These are phyloP conservation scores for Penicillium nordicum DNA, from an alignment of 2,329 filamentous ascomycete genomes.

Conservation along the genomic window DNA sequence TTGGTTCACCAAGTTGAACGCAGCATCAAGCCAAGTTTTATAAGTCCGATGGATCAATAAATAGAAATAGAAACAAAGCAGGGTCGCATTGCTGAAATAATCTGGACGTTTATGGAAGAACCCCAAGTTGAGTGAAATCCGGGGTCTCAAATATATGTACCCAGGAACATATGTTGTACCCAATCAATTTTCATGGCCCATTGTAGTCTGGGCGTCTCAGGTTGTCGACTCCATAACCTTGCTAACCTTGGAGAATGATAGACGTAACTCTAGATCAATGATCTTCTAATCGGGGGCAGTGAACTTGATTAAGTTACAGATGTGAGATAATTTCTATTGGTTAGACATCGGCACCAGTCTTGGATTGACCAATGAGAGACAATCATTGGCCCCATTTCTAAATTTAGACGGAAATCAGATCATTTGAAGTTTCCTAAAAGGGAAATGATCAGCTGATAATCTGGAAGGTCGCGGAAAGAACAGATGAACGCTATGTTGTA, in stretches of 20 bases:
- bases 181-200: neutral
- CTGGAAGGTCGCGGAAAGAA: neutral
- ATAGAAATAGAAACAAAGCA: no score
- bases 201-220: neutral
- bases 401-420: slow-evolving; percentile 1
- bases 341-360: neutral
- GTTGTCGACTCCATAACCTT: neutral
- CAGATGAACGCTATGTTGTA: neutral
- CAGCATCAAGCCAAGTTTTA: neutral
- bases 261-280: neutral
- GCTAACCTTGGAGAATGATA: neutral
- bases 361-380: neutral
- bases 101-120: neutral
- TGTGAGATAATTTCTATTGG: neutral
- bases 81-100: neutral
- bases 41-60: neutral
- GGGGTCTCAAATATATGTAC: neutral
- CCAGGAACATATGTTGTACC: no score
- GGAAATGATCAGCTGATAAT: neutral
- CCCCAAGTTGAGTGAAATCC: neutral
- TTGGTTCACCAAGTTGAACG: neutral
- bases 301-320: neutral
- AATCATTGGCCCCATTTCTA: neutral
- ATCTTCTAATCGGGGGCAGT: neutral
- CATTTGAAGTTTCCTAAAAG: neutral